Evolutionary conservation across 208 protist genomes (phyloP).

Genomic region (Herpetomonas samuelpessoai): DNA sequence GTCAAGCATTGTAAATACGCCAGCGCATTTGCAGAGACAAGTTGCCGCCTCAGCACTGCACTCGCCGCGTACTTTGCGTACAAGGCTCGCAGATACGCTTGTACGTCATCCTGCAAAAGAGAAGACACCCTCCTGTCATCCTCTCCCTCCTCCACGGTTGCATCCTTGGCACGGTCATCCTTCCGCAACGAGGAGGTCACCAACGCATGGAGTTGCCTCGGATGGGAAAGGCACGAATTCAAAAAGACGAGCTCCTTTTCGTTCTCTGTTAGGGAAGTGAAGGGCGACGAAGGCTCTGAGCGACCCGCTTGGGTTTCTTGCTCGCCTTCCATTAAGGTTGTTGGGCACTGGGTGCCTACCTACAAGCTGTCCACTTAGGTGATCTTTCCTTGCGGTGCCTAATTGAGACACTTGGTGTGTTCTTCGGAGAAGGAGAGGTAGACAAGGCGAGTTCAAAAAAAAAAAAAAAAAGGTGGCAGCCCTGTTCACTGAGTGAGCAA

Average conservation of each 20-base stretch:
- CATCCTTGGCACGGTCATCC: neutral
- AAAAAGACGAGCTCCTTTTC: neutral
- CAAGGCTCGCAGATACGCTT: constrained; percentile 53
- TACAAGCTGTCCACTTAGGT: too few species aligned
- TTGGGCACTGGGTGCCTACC: too few species aligned
- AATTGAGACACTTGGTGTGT: too few species aligned
- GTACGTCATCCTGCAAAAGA: constrained; percentile 44
- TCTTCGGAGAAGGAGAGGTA: neutral
- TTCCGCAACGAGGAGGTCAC: neutral
- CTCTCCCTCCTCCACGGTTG: too few species aligned
- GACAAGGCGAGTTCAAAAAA: neutral
- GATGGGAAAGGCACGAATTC: neutral
- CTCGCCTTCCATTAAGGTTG: neutral
- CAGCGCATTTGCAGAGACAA: constrained; percentile 38
- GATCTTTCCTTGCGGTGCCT: too few species aligned
- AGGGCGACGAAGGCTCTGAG: too few species aligned
- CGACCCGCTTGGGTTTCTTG: too few species aligned
- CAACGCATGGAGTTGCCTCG: neutral
- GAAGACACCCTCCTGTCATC: too few species aligned
- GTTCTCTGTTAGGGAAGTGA: neutral
- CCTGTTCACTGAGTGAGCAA: too few species aligned
- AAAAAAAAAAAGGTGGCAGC: neutral
- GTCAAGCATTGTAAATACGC: constrained; percentile 76
- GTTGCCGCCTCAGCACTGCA: constrained; percentile 27
- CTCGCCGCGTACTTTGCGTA: constrained; percentile 45